Evolutionary conservation across 768 basidiomycete species (phyloP).

Genomic region (Lentinula sp.): DNA sequence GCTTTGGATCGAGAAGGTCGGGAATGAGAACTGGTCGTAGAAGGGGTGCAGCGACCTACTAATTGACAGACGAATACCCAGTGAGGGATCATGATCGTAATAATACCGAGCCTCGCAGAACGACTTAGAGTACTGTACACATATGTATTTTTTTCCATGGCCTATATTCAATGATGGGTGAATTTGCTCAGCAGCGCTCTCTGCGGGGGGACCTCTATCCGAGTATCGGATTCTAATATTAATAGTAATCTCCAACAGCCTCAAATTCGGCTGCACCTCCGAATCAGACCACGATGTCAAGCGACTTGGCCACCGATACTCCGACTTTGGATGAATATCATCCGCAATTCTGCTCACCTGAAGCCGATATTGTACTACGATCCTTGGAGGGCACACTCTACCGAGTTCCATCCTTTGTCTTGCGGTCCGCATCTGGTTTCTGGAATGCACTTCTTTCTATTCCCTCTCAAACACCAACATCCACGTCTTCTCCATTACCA

Average conservation of each 20-base stretch:
- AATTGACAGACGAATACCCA: background rate
- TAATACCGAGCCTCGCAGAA: no score
- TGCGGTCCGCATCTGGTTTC: conserved; percentile 35
- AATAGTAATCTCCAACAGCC: no score
- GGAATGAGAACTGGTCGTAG: conserved; percentile 1
- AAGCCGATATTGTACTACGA: conserved; percentile 36
- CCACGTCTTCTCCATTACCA: conserved; percentile 10
- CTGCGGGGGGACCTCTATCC: no score
- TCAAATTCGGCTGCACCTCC: no score
- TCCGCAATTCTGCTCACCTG: conserved; percentile 31
- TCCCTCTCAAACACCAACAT: background rate
- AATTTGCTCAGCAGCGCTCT: no score
- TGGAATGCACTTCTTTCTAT: conserved; percentile 25
- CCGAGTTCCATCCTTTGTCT: conserved; percentile 34
- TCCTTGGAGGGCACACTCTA: conserved; percentile 36
- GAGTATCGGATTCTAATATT: no score
- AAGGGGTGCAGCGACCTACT: background rate
- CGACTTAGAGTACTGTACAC: no score
- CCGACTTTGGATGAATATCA: conserved; percentile 7
- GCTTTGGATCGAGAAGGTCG: conserved; percentile 32
- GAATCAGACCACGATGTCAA: background rate
- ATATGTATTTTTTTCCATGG: no score
- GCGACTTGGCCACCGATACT: background rate
- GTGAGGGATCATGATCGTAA: background rate
- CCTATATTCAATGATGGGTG: no score